These are phyloP conservation scores for Alternaria gansuensis DNA, from an alignment of 2,329 filamentous ascomycete genomes.

Conservation along the genomic window DNA sequence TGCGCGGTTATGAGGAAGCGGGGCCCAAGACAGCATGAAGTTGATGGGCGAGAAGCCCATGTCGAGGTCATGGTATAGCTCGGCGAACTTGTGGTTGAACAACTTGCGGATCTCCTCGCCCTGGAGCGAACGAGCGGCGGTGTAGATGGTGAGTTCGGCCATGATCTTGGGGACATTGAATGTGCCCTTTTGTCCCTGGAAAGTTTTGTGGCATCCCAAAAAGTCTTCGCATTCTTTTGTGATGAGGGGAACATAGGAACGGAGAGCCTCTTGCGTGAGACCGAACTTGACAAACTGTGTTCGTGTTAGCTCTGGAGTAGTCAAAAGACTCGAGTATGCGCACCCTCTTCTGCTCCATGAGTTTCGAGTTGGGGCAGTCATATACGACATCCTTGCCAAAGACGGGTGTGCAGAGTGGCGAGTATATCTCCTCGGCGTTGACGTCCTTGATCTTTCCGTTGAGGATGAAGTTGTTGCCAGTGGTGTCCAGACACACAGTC, in stretches of 20 bases:
- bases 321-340: constrained; percentile 18
- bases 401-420: constrained; percentile 72
- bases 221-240: constrained; percentile 76
- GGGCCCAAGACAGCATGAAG: constrained; percentile 88
- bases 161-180: constrained; percentile 78
- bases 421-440: constrained; percentile 90
- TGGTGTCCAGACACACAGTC: constrained; percentile 81
- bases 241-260: constrained; percentile 81
- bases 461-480: constrained; percentile 89
- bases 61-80: constrained; percentile 87
- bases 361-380: constrained; percentile 87
- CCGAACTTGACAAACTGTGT: constrained; percentile 80
- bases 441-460: constrained; percentile 91
- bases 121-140: constrained; percentile 84
- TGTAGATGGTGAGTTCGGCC: constrained; percentile 89
- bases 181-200: constrained; percentile 73
- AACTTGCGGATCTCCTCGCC: constrained; percentile 81
- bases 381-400: constrained; percentile 90
- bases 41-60: constrained; percentile 91
- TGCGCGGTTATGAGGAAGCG: constrained; percentile 85
- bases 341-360: constrained; percentile 97
- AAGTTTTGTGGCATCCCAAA: constrained; percentile 71
- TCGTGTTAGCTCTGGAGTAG: constrained; percentile 16
- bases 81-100: constrained; percentile 82
- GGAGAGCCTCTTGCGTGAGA: constrained; percentile 77